Evolutionary conservation across 352 stramenopile genomes (phyloP).

Genomic region (Phytophthora fragariae): DNA sequence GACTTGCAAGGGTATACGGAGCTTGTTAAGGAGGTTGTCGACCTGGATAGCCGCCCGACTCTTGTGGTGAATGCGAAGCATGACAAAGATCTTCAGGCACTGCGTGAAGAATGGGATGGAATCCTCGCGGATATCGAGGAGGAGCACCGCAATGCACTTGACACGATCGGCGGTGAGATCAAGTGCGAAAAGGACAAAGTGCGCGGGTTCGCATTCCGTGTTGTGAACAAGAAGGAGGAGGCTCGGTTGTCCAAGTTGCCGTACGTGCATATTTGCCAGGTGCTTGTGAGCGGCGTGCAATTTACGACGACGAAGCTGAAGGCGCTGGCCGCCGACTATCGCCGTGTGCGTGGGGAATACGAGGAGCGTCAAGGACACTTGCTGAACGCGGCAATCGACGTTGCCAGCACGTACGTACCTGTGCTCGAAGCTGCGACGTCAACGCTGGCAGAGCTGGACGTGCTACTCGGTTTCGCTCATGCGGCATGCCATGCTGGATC

Average conservation of each 20-base stretch:
- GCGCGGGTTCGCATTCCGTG: conserved; percentile 93
- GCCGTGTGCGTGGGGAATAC: conserved; percentile 91
- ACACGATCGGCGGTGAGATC: conserved; percentile 81
- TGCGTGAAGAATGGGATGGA: conserved; percentile 82
- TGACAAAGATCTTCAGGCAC: conserved; percentile 74
- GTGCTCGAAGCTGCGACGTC: conserved; percentile 93
- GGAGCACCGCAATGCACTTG: conserved; percentile 65
- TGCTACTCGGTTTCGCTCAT: conserved; percentile 95
- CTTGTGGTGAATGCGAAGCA: conserved; percentile 88
- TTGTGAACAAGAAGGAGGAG: conserved; percentile 94
- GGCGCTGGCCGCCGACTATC: conserved; percentile 85
- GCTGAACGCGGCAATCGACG: conserved; percentile 93
- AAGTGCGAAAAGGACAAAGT: conserved; percentile 95
- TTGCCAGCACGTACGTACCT: conserved; percentile 96
- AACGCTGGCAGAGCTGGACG: conserved; percentile 94
- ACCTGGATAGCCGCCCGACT: conserved; percentile 81
- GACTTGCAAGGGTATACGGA: conserved; percentile 75
- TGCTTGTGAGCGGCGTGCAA: conserved; percentile 98
- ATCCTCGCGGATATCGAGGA: conserved; percentile 85
- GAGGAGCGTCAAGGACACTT: conserved; percentile 92
- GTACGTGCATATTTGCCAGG: conserved; percentile 93
- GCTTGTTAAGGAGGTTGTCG: conserved; percentile 86
- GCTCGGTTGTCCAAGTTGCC: conserved; percentile 89
- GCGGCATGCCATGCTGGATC: conserved; percentile 93
- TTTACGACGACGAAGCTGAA: conserved; percentile 96